Evolutionary conservation across 2,329 filamentous ascomycete genomes (phyloP).

Genomic region (Aurifilum marmelostoma): DNA sequence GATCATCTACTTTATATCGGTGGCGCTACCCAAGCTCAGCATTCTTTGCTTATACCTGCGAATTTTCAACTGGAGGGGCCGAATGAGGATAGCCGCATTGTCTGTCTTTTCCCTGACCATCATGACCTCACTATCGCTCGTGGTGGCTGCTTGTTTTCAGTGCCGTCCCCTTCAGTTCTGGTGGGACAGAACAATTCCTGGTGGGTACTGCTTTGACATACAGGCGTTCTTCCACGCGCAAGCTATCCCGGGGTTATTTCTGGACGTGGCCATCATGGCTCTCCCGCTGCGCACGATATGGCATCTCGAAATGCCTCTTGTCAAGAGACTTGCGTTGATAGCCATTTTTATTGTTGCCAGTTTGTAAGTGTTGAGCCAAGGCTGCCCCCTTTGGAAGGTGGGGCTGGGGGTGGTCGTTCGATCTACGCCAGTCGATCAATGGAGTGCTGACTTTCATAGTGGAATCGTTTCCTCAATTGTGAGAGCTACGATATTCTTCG

Average conservation of each 20-base stretch:
- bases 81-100: conserved; percentile 31
- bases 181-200: conserved; percentile 48
- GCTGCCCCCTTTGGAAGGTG: too few species aligned
- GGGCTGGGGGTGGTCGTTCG: too few species aligned
- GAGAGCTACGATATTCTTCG: conserved; percentile 31
- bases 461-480: conserved; percentile 34
- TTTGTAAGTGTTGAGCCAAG: conserved; percentile 31
- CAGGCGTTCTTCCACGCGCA: conserved; percentile 36
- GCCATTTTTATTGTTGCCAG: conserved; percentile 36
- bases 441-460: conserved; percentile 24
- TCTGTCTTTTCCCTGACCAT: conserved; percentile 31
- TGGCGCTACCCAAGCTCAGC: conserved; percentile 37
- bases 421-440: neutral
- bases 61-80: conserved; percentile 36
- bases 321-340: conserved; percentile 35
- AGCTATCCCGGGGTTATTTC: conserved; percentile 33
- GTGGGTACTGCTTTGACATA: conserved; percentile 42
- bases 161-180: conserved; percentile 47
- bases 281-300: conserved; percentile 37
- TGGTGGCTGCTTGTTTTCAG: conserved; percentile 35
- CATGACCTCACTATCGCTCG: conserved; percentile 33
- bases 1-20: conserved; percentile 36
- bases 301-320: conserved; percentile 33
- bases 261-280: conserved; percentile 35
- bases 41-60: conserved; percentile 39